These are phyloP conservation scores for Mycena galopus DNA, from an alignment of 768 basidiomycete species.

Conservation along the genomic window DNA sequence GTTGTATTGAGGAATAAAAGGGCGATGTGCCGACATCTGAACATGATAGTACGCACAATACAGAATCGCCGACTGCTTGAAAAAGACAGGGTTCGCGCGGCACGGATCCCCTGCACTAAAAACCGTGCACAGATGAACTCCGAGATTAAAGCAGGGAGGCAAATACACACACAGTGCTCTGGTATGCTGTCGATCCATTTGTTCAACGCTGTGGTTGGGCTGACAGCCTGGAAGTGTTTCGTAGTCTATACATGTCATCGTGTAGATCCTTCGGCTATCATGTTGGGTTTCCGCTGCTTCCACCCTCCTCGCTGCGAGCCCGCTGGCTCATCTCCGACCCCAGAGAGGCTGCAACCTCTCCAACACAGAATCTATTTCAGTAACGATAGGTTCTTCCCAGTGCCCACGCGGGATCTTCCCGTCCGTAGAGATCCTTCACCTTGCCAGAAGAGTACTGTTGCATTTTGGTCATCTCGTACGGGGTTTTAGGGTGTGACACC, in stretches of 20 bases:
- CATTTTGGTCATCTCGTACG: too few relatives aligned
- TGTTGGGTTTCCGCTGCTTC: too few relatives aligned
- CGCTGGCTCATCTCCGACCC: too few relatives aligned
- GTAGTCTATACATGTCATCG: too few relatives aligned
- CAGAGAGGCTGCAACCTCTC: too few relatives aligned
- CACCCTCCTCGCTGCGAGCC: too few relatives aligned
- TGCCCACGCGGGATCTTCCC: slow-evolving; percentile 63
- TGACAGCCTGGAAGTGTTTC: too few relatives aligned
- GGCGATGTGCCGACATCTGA: slow-evolving; percentile 85
- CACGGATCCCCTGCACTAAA: slow-evolving; percentile 58
- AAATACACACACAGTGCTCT: slow-evolving; percentile 35
- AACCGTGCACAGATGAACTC: too few relatives aligned
- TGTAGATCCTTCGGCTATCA: too few relatives aligned
- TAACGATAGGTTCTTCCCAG: slow-evolving; percentile 75
- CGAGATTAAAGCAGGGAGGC: neutral
- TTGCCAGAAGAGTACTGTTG: slow-evolving; percentile 84
- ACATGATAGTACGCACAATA: slow-evolving; percentile 60
- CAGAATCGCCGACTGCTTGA: slow-evolving; percentile 71
- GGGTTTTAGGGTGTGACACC: too few relatives aligned
- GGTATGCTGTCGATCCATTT: slow-evolving; percentile 83
- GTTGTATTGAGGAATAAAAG: too few relatives aligned
- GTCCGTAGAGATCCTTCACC: slow-evolving; percentile 63
- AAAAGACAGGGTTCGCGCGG: slow-evolving; percentile 51
- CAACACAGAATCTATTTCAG: slow-evolving; percentile 80
- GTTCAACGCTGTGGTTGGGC: too few relatives aligned